Base-by-base conservation (phyloP, 2,329 filamentous ascomycete genomes). In the Ceratocystis destructans region DNA sequence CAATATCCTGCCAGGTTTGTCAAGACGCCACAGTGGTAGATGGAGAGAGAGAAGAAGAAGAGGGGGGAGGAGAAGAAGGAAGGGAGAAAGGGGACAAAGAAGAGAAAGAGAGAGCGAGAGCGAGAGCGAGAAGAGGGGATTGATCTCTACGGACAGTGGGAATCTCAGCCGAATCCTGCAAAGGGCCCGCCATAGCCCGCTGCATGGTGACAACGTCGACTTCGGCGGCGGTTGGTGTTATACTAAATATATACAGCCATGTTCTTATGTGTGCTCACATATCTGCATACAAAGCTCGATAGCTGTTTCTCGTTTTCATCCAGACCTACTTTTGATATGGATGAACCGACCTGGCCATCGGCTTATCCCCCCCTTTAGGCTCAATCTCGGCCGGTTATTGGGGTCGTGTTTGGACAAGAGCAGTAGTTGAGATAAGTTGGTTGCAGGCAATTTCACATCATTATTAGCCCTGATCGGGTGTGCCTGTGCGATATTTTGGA, bases 401-500 rank as follows among this genome's bases (percentile, higher is more conserved):
- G 50, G 15, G 12, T 25, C 25, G 50, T 15, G 28, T 33, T 31
- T 41, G 37, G 37, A 10, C 37, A 41, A 12, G 10, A 41, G 37
- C 3, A 41, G 37, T 41, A 41, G 37, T 41, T 12, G 37, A 28
- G 53, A 57, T 12, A 25, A 57, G 22, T 31, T 28, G 22, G 31
- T 12, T 28, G 8, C 50, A 55, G 50, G 50, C 3, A 55, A 55
- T 6, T 57, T 17, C n/a, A 15, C 17, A 50, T 17, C 10, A 28
- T 15, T 8, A 22, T 10, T 57, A 12, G 53, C 3, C 22, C 28
- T 28, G 50, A 12, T 57, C 25, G 5, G 20, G 53, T 31, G 28
- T 57, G 22, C 53, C 53, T 57, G 53, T 57, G 53, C 53, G 53
- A 57, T 31, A 57, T 57, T 57, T 12, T 22, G 53, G 53, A 8